These are phyloP conservation scores for Haplosporangium sp. DNA, from an alignment of 371 early-diverging fungal genomes.

Conservation along the genomic window DNA sequence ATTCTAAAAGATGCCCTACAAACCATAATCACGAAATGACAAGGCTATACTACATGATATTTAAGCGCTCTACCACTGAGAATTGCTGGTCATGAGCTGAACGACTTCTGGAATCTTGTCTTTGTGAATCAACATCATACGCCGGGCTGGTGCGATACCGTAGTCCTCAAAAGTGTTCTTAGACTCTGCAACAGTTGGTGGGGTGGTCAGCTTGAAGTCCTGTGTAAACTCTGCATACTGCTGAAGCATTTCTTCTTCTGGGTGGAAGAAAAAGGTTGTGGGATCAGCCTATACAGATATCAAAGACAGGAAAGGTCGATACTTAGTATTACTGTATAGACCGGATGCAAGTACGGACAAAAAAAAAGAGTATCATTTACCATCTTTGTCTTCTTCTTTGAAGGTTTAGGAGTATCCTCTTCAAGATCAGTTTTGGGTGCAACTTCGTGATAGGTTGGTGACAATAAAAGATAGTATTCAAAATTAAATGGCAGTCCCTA, in stretches of 20 bases:
- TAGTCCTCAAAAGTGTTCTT: slow-evolving; percentile 86
- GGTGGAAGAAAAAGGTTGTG: slow-evolving; percentile 83
- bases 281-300: slow-evolving; percentile 40
- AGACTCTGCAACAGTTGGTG: slow-evolving; percentile 75
- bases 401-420: slow-evolving; percentile 53
- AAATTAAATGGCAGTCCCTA: slow-evolving; percentile 80
- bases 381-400: slow-evolving; percentile 68
- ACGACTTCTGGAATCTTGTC: slow-evolving; percentile 71
- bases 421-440: slow-evolving; percentile 72
- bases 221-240: slow-evolving; percentile 66
- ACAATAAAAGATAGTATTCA: slow-evolving; percentile 84
- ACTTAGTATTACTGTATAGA: no score
- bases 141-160: slow-evolving; percentile 84
- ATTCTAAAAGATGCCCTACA: no score
- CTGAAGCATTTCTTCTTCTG: slow-evolving; percentile 93
- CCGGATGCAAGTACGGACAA: no score
- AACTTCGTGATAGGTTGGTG: slow-evolving; percentile 89
- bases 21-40: no score
- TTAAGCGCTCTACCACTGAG: slow-evolving; percentile 31
- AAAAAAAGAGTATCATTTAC: slow-evolving; percentile 22
- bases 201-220: slow-evolving; percentile 78
- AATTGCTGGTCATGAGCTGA: slow-evolving; percentile 51
- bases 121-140: slow-evolving; percentile 78
- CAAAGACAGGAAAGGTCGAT: neutral
- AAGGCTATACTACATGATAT: neutral